Base-by-base conservation (phyloP, 2,329 filamentous ascomycete genomes). In the Paecilomyces fulvus region DNA sequence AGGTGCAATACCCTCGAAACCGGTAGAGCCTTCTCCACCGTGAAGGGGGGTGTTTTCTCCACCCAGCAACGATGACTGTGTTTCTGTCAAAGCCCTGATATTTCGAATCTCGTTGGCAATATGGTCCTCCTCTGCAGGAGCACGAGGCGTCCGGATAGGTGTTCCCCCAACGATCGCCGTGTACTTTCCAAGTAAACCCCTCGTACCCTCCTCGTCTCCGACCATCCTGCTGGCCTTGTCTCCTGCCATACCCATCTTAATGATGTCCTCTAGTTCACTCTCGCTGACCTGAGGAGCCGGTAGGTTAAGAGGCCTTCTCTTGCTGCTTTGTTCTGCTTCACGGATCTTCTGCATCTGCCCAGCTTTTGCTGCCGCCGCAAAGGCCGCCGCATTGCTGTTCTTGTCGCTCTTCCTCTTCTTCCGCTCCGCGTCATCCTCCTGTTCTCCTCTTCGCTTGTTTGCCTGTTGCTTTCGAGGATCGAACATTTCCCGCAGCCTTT, bases 51-150 rank as follows among this genome's bases (percentile, higher is more conserved):
- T 92, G 65, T 97, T 97, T 62, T 99, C 94, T 12, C 92, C 94
- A 59, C 94, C 94, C 0, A 99, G 79, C 8, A 99, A 78, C 9
- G 90, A 95, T 20, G 94, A 97, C 65, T 97, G 89, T 0, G 92
- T 97, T 68, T 95, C 89, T 0, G 91, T 97, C 53, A 96, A 78
- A 7, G 94, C 90, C 61, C 89, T 84, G 51, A 96, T 96, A 70
- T 99, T 97, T 57, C 87, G 85, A 60, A 97, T 92, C 73, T 99
- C 94, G 70, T 97, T 99, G 62, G 92, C 91, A 58, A 99, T 94
- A 62, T 90, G 87, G 66, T 99, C 94, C 69, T 99, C 92, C 69
- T 96, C 90, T 51, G 91, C 88, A 0, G 94, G 89, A 3, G 92
- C 94, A 71, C 87, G 86, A 3, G 94, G 94, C 3, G 94, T 99